These are phyloP conservation scores for Colletotrichum australisinense DNA, from an alignment of 2,329 filamentous ascomycete species.

Conservation along the genomic window DNA sequence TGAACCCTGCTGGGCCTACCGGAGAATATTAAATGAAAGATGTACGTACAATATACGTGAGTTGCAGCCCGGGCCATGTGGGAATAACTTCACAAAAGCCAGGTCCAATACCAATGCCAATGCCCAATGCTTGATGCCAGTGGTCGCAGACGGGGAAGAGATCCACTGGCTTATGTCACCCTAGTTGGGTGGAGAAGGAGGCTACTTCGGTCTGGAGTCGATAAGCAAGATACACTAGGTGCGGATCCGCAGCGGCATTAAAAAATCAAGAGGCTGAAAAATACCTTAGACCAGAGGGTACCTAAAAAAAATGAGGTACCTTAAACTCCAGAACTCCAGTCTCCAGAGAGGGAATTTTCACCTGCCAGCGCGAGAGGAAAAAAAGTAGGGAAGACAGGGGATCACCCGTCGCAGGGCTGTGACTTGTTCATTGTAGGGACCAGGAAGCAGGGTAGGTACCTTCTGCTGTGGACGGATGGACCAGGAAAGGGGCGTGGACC, in stretches of 20 bases:
- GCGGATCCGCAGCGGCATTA: conserved; percentile 24
- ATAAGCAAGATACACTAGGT: background rate
- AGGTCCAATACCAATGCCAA: background rate
- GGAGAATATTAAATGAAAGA: background rate
- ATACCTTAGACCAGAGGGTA: background rate
- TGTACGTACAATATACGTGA: background rate
- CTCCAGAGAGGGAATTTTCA: background rate
- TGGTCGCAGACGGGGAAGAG: conserved; percentile 7
- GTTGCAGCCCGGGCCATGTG: background rate
- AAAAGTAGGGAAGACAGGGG: background rate
- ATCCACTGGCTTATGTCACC: conserved; percentile 19
- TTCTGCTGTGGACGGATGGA: background rate
- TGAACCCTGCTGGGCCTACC: background rate
- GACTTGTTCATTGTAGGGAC: background rate
- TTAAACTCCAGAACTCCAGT: too few relatives aligned
- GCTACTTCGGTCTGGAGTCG: background rate
- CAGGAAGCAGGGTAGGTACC: background rate
- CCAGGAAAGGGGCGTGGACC: conserved; percentile 7
- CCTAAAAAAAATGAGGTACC: background rate
- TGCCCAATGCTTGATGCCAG: background rate
- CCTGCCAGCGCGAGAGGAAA: background rate
- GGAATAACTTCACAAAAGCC: conserved; percentile 21
- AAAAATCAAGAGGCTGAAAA: background rate
- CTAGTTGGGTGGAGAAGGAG: background rate
- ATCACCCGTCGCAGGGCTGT: conserved; percentile 15